Conservation (phyloP, 1,284 basidiomycete genomes). For the Cutaneotrichosporon cavernicola region DNA sequence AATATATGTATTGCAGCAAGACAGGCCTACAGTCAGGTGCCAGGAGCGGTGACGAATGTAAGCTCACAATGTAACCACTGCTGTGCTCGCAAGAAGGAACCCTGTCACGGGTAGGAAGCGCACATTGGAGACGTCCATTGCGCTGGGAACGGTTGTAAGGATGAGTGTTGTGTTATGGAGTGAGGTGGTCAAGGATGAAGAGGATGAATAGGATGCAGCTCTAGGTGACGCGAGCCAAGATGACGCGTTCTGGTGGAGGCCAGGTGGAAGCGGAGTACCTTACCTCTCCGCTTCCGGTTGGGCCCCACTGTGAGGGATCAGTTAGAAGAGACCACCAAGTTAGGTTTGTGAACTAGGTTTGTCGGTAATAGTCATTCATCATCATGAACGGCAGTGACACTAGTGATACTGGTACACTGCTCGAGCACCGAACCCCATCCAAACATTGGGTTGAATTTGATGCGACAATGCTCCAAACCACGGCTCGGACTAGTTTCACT, state of each 20-base stretch:
- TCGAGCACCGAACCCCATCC: not conserved
- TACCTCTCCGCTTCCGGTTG: too few species aligned
- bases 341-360: not conserved
- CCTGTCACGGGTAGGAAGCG: slow-evolving; percentile 11
- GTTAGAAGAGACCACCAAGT: too few species aligned
- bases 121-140: not conserved
- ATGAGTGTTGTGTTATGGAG: too few species aligned
- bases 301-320: too few species aligned
- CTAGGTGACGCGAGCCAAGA: not conserved
- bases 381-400: not conserved
- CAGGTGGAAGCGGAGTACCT: not conserved
- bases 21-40: not conserved
- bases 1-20: not conserved
- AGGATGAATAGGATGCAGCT: not conserved
- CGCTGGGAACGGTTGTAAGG: too few species aligned
- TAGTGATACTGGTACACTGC: not conserved
- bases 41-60: not conserved
- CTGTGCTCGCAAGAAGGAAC: slow-evolving; percentile 8
- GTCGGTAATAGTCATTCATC: not conserved
- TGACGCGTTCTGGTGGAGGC: not conserved
- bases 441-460: not conserved
- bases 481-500: not conserved
- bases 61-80: slow-evolving; percentile 8
- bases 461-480: not conserved
- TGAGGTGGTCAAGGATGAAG: not conserved